Evolutionary conservation across 2,329 filamentous ascomycete genomes (phyloP), one percentile per base, ranked within the genome.

Genomic region (Dendrostoma leiphaemia): DNA sequence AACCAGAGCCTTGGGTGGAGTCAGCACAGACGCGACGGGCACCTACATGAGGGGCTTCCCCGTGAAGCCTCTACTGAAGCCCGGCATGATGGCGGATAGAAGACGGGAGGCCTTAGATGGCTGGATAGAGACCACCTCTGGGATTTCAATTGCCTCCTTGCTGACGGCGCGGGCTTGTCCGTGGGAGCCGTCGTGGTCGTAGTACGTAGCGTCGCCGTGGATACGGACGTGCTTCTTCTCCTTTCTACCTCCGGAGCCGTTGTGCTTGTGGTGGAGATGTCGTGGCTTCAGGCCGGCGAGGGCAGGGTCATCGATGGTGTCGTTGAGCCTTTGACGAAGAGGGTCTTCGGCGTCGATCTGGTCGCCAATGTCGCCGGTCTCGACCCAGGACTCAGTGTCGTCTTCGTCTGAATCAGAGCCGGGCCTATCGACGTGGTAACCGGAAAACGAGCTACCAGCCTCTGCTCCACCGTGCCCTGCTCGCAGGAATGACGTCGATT

Each of bases 351-450:
- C 85, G 77, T 89, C 87, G 64, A 92, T 80, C 79, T 95, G 93
- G 76, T 97, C 93, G 66, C 90, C 91, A 65, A 97, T 84, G 73
- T 97, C 94, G 67, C 91, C 93, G 41, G 93, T 96, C 72, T 97
- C 91, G 68, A 90, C 92, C 91, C 91, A 97, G 64, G 89, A 84
- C 56, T 58, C 56, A 31, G 47, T 46, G 40, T 53, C 51, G 29
- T 86, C 90, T 59, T 77, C 75, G 21, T 35, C 48, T 71, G 90
- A 89, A 65, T 88, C 84, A 58, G 84, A 88, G 69, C 79, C 75
- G 61, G 70, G 67, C 61, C 71, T 69, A 67, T 74, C 71, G 64
- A 67, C 67, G 61, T 79, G 82, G 57, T 62, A 61, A 65, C 77
- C 80, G 70, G 70, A 67, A 59, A 72, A 67, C 63, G 69, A 71